Conservation (phyloP, 768 basidiomycete genomes). For the Boletus pseudo-olivaceus region DNA sequence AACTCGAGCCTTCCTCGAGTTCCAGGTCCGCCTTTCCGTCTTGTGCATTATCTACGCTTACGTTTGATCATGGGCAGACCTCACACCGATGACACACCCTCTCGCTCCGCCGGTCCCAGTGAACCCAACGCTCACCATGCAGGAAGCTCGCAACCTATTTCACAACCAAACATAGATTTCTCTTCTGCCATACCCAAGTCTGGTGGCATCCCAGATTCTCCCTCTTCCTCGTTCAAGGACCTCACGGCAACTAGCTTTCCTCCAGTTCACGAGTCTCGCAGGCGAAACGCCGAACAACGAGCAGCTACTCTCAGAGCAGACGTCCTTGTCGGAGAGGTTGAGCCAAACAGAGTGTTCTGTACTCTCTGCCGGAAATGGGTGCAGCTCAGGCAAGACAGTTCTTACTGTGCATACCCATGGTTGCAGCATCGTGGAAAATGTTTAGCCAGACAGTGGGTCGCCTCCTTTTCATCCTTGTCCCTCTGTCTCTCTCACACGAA, state of each 20-base stretch:
- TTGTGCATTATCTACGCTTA: slow-evolving; percentile 2
- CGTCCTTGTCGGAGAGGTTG: slow-evolving; percentile 60
- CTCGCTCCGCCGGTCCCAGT: slow-evolving; percentile 28
- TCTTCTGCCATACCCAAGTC: slow-evolving; percentile 11
- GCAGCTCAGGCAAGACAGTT: slow-evolving; percentile 72
- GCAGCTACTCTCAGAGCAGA: slow-evolving; percentile 69
- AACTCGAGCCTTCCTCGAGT: slow-evolving; percentile 22
- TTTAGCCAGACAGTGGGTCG: slow-evolving; percentile 62
- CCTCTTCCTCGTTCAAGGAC: slow-evolving; percentile 49
- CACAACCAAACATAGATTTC: slow-evolving; percentile 9
- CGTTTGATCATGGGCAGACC: slow-evolving; percentile 6
- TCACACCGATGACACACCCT: slow-evolving; percentile 23
- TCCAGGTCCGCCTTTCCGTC: slow-evolving; percentile 16
- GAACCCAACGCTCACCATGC: slow-evolving; percentile 19
- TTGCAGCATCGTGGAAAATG: slow-evolving; percentile 75
- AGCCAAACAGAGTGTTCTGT: slow-evolving; percentile 74
- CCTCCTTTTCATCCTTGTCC: background rate
- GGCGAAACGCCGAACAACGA: slow-evolving; percentile 77
- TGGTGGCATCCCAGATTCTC: slow-evolving; percentile 24
- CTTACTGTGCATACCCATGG: slow-evolving; percentile 83
- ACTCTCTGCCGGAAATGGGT: slow-evolving; percentile 78
- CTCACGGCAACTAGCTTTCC: slow-evolving; percentile 56
- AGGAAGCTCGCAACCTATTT: slow-evolving; percentile 20
- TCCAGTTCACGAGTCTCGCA: slow-evolving; percentile 59
- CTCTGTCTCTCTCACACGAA: slow-evolving; percentile 9